Evolutionary conservation across 2,329 filamentous ascomycete species (phyloP).

Genomic region (Fusarium subtropicale): DNA sequence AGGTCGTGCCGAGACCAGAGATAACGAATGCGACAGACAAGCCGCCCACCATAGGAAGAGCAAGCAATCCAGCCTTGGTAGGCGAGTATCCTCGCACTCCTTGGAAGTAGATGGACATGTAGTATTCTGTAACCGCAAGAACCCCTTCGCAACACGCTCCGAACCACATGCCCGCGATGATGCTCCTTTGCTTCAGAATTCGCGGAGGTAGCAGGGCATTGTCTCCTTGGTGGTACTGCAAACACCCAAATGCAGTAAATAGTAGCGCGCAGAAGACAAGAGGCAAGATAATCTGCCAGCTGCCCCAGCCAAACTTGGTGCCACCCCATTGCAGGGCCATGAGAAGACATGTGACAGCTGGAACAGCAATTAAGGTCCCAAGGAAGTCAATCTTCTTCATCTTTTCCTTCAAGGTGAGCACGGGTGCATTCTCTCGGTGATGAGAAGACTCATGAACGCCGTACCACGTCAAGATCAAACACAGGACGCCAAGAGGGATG

Average conservation of each 20-base stretch:
- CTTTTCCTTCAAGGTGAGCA: constrained; percentile 29
- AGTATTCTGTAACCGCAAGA: constrained; percentile 42
- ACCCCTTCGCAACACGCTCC: constrained; percentile 41
- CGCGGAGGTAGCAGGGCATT: constrained; percentile 32
- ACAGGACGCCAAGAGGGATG: constrained; percentile 30
- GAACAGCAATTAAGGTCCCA: constrained; percentile 30
- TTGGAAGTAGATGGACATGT: constrained; percentile 47
- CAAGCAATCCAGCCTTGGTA: constrained; percentile 34
- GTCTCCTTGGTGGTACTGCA: constrained; percentile 38
- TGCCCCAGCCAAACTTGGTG: constrained; percentile 39
- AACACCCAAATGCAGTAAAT: constrained; percentile 29
- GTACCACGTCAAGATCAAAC: constrained; percentile 31
- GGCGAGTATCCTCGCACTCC: constrained; percentile 41
- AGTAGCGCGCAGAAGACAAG: constrained; percentile 22
- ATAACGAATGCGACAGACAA: constrained; percentile 29
- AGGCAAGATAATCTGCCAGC: constrained; percentile 37
- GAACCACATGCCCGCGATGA: constrained; percentile 42
- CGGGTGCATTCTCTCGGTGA: not conserved
- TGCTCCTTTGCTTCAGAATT: constrained; percentile 42
- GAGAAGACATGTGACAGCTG: constrained; percentile 35
- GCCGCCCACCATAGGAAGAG: constrained; percentile 42
- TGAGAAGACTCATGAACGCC: constrained; percentile 35
- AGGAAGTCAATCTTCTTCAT: constrained; percentile 30
- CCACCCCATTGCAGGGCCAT: constrained; percentile 46
- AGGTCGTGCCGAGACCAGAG: constrained; percentile 39